Evolutionary conservation across 768 basidiomycete genomes (phyloP).

Genomic region (Amanita thiersii): DNA sequence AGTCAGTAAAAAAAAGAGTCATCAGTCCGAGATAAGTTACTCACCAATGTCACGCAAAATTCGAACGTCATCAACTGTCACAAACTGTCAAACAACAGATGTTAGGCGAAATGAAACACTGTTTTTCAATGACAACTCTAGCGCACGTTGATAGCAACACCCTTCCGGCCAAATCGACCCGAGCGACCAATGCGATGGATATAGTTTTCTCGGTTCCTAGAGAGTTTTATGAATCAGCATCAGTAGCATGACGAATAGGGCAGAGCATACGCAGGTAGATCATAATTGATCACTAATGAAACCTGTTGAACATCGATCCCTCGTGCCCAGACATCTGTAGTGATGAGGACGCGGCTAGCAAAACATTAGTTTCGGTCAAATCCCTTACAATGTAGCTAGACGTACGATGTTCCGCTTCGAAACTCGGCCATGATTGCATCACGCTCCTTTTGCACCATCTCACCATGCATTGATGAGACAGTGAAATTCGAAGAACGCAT

Average conservation of each 20-base stretch:
- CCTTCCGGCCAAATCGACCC: constrained; percentile 97
- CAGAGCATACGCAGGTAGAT: constrained; percentile 73
- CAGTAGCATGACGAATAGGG: constrained; percentile 7
- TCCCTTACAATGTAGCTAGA: constrained; percentile 13
- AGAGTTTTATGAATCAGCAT: constrained; percentile 3
- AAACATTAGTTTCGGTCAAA: constrained; percentile 13
- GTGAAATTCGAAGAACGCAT: constrained; percentile 99
- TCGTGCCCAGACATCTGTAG: constrained; percentile 95
- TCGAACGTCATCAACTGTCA: constrained; percentile 92
- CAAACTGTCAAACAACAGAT: constrained; percentile 46
- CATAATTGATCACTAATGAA: constrained; percentile 95
- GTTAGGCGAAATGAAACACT: constrained; percentile 12
- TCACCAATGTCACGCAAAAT: constrained; percentile 94
- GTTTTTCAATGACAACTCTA: not conserved
- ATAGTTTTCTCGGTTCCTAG: constrained; percentile 95
- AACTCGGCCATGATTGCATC: constrained; percentile 98
- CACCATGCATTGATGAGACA: constrained; percentile 92
- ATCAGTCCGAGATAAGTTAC: constrained; percentile 17
- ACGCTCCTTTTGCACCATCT: constrained; percentile 93
- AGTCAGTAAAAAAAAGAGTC: not conserved
- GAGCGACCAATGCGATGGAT: constrained; percentile 99
- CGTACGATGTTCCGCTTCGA: constrained; percentile 85
- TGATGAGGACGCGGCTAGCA: constrained; percentile 82
- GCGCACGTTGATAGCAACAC: constrained; percentile 96
- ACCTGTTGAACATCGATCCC: constrained; percentile 99